Evolutionary conservation across 1,284 basidiomycete genomes (phyloP), one percentile per base, ranked within the genome.

Genomic region (Naganishia albida): DNA sequence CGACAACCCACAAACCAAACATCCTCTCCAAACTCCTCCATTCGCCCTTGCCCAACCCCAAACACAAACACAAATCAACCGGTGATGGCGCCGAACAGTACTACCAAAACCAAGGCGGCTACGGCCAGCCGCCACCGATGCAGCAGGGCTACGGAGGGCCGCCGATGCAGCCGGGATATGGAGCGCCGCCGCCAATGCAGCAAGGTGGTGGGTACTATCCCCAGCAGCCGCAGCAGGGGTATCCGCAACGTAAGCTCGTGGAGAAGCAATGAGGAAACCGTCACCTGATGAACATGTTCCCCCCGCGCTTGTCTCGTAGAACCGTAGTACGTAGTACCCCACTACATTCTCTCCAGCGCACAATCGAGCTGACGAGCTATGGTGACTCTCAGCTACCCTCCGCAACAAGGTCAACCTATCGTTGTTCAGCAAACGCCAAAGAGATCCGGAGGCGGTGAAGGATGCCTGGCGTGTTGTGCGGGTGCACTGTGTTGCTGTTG

Each of bases 401-500:
- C 59, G 20, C 59, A 62, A 42, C 59, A 62, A 62, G 28, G 16
- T 6, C 57, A 62, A 25, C 59, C 59, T 2, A 42, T 62, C 28
- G 30, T 48, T 2, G 59, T 50, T 7, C 48, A 50, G n/a, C 59
- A 38, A 30, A 12, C 59, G 10, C 59, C 59, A 10, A 30, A 28
- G 49, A 62, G 50, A 25, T 51, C 42, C 23, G 59, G 59, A 2
- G 56, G 44, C 1, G 59, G 59, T 26, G 25, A 51, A 43, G 59
- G 59, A 42, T 62, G 59, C 42, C 26, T 62, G 39, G 59, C 59
- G 16, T 62, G 59, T 51, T 62, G 59, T 40, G 59, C 59, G 13
- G 59, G 59, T 42, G 59, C 59, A 1, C 59, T 62, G 3, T 62
- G 59, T 43, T 62, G 59, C 40, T 62, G 59, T 18, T 62, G 59